Conservation (phyloP, 495 filamentous ascomycete genomes). For the Acidiella bohemica region DNA sequence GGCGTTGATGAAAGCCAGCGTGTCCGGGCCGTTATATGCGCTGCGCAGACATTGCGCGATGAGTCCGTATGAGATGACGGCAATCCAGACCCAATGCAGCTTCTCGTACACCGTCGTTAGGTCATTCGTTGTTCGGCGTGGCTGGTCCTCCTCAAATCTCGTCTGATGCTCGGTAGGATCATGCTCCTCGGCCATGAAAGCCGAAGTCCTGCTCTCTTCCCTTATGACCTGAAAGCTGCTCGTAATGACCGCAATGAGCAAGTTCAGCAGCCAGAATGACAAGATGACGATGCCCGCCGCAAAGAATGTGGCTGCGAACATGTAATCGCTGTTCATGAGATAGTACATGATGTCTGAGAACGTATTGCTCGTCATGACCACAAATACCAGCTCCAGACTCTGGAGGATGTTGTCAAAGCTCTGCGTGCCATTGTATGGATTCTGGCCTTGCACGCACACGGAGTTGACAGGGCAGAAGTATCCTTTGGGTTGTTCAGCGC, state of each 20-base stretch:
- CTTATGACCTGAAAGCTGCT: slow-evolving; percentile 97
- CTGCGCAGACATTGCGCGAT: slow-evolving; percentile 62
- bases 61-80: slow-evolving; percentile 64
- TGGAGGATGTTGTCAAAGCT: slow-evolving; percentile 92
- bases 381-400: slow-evolving; percentile 90
- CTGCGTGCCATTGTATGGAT: slow-evolving; percentile 74
- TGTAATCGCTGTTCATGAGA: slow-evolving; percentile 79
- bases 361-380: slow-evolving; percentile 96
- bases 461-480: slow-evolving; percentile 78
- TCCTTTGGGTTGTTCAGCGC: slow-evolving; percentile 56
- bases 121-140: slow-evolving; percentile 36
- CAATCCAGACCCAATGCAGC: slow-evolving; percentile 65
- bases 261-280: slow-evolving; percentile 91
- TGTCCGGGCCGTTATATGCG: slow-evolving; percentile 49
- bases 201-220: slow-evolving; percentile 87
- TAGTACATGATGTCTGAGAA: slow-evolving; percentile 91
- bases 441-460: slow-evolving; percentile 61
- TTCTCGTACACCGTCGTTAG: slow-evolving; percentile 60
- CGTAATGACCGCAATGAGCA: slow-evolving; percentile 95
- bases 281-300: slow-evolving; percentile 79
- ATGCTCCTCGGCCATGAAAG: slow-evolving; percentile 64
- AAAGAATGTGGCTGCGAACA: slow-evolving; percentile 63
- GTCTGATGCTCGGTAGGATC: slow-evolving; percentile 26
- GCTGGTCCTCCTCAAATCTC: slow-evolving; percentile 17
- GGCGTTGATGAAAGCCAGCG: slow-evolving; percentile 43